phyloP scores from a whole-genome alignment of 2,329 filamentous ascomycete species.

The Tetracladium maxilliforme region DNA sequence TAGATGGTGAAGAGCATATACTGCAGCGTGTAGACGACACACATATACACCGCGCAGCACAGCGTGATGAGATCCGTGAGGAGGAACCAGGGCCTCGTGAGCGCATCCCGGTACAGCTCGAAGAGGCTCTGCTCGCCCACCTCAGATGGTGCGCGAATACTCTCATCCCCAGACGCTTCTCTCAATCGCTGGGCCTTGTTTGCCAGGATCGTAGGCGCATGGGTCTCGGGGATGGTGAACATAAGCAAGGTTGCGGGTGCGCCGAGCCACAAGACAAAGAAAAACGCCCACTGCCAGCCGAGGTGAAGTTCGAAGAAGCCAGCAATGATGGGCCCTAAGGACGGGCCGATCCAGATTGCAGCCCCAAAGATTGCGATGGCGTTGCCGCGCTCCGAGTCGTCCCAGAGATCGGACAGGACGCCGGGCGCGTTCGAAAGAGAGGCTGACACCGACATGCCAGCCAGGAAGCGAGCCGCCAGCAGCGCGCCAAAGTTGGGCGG shows the following conservation, averaged over 20 bases:
- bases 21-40: too few relatives aligned
- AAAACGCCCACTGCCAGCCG: slow-evolving; percentile 43
- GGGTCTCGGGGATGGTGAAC: slow-evolving; percentile 45
- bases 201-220: slow-evolving; percentile 30
- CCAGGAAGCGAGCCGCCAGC: slow-evolving; percentile 61
- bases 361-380: slow-evolving; percentile 79
- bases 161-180: slow-evolving; percentile 33
- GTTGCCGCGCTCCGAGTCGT: slow-evolving; percentile 67
- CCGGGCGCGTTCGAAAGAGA: slow-evolving; percentile 80
- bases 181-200: slow-evolving; percentile 38
- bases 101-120: too few relatives aligned
- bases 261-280: slow-evolving; percentile 27
- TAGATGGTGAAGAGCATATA: too few relatives aligned
- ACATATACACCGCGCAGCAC: too few relatives aligned
- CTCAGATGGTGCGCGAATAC: slow-evolving; percentile 33
- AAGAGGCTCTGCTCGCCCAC: too few relatives aligned
- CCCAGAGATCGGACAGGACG: slow-evolving; percentile 71
- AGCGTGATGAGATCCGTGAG: too few relatives aligned
- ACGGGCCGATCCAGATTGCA: slow-evolving; percentile 70
- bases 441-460: slow-evolving; percentile 72
- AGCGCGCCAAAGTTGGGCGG: slow-evolving; percentile 64
- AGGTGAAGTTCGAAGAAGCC: slow-evolving; percentile 57
- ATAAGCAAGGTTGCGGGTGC: slow-evolving; percentile 24
- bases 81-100: too few relatives aligned
- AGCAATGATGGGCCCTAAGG: slow-evolving; percentile 61